Conservation (phyloP, 208 protist genomes). For the Acanthamoeba royreba region DNA sequence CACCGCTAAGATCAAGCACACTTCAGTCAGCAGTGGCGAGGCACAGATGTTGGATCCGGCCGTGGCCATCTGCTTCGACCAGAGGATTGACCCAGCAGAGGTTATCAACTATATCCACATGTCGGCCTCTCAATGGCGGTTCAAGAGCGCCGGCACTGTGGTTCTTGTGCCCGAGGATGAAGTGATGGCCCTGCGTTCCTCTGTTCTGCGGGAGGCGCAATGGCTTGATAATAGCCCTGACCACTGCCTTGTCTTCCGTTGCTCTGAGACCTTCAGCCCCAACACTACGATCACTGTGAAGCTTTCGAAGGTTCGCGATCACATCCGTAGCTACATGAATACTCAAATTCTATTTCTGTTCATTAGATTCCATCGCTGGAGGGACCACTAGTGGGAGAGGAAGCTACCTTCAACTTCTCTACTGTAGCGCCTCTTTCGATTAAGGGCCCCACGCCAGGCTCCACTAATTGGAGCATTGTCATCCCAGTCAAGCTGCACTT, state of each 20-base stretch:
- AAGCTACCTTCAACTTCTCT: neutral
- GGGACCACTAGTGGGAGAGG: neutral
- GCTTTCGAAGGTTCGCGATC: constrained; percentile 26
- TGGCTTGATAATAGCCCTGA: neutral
- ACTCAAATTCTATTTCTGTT: too few species aligned
- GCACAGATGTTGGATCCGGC: neutral
- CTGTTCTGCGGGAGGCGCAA: neutral
- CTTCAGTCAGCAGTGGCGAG: neutral
- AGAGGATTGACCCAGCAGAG: neutral
- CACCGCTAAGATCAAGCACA: neutral
- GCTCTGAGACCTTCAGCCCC: neutral
- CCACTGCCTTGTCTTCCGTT: constrained; percentile 21
- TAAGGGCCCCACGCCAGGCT: too few species aligned
- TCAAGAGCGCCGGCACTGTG: neutral
- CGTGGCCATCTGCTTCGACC: constrained; percentile 34
- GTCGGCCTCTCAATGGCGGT: neutral
- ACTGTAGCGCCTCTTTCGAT: neutral
- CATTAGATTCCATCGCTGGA: constrained; percentile 9
- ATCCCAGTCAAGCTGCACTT: neutral
- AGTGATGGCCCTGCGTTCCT: neutral
- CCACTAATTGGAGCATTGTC: neutral
- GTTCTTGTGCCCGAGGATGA: neutral
- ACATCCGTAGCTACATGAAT: too few species aligned
- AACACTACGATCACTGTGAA: constrained; percentile 5
- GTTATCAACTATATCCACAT: constrained; percentile 34